Conservation (phyloP, 139 green algal species). For the Pleodorina starrii region DNA sequence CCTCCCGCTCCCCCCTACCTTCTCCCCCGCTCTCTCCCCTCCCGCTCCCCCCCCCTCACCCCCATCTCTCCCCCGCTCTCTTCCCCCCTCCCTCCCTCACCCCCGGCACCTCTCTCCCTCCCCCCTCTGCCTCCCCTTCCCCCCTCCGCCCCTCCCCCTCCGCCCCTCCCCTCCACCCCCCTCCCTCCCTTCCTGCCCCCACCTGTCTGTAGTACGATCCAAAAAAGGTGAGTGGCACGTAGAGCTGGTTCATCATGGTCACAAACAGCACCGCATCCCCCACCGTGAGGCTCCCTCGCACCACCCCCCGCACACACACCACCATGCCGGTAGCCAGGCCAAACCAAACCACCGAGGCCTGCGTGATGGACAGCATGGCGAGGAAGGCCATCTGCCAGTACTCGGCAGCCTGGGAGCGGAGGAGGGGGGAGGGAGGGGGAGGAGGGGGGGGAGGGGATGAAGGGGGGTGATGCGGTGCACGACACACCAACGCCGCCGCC, state of each 20-base stretch:
- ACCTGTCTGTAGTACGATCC: conserved; percentile 84
- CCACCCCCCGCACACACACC: conserved; percentile 75
- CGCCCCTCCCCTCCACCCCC: too few relatives aligned
- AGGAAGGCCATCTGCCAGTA: conserved; percentile 75
- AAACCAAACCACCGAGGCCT: conserved; percentile 68
- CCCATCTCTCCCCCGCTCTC: background rate
- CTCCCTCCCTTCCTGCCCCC: too few relatives aligned
- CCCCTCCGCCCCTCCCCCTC: too few relatives aligned
- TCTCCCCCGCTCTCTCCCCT: background rate
- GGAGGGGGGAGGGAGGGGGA: background rate
- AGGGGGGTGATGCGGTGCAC: too few relatives aligned
- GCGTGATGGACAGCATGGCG: conserved; percentile 60
- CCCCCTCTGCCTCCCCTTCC: background rate
- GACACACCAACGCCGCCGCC: background rate
- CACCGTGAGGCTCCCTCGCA: conserved; percentile 77
- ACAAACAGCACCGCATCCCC: conserved; percentile 92
- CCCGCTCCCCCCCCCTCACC: background rate
- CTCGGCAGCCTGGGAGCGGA: conserved; percentile 60
- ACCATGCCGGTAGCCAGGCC: conserved; percentile 70
- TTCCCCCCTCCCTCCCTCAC: background rate
- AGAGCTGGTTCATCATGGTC: conserved; percentile 92
- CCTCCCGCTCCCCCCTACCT: background rate
- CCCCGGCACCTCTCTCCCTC: background rate
- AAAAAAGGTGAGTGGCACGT: conserved; percentile 92
- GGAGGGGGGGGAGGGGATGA: background rate